phyloP scores from a whole-genome alignment of 768 basidiomycete genomes.

The Sarcodon sp. region DNA sequence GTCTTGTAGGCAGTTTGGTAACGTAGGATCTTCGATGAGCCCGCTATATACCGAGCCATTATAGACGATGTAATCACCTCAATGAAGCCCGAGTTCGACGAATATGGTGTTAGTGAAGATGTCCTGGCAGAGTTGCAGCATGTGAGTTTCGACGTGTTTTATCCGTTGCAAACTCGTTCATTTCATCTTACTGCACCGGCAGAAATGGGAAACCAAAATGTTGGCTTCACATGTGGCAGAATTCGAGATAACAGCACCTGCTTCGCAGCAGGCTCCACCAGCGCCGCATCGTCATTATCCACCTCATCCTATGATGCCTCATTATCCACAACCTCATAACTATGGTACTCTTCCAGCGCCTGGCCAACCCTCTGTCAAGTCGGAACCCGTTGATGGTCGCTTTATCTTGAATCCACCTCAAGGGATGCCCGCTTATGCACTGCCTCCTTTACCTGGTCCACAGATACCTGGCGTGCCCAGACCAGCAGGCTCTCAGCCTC shows the following conservation, averaged over 20 bases:
- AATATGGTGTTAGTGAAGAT: conserved; percentile 85
- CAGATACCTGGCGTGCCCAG: conserved; percentile 40
- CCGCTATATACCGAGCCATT: conserved; percentile 80
- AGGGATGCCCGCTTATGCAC: conserved; percentile 31
- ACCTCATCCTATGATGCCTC: conserved; percentile 4
- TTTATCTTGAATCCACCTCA: conserved; percentile 42
- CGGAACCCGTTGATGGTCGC: conserved; percentile 60
- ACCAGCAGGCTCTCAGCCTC: conserved; percentile 40
- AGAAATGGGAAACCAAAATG: conserved; percentile 98
- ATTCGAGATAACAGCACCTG: conserved; percentile 48
- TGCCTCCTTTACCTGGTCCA: conserved; percentile 57
- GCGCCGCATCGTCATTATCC: conserved; percentile 33
- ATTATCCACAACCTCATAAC: conserved; percentile 16
- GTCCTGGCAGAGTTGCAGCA: conserved; percentile 81
- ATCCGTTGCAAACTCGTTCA: conserved; percentile 4
- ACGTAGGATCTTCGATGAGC: conserved; percentile 43
- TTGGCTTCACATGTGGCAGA: conserved; percentile 92
- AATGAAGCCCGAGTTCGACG: conserved; percentile 92
- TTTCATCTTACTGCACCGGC: conserved; percentile 10
- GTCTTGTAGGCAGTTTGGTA: conserved; percentile 34
- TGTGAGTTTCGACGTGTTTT: conserved; percentile 37
- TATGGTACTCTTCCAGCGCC: conserved; percentile 12
- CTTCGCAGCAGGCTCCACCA: conserved; percentile 28
- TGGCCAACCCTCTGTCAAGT: conserved; percentile 44
- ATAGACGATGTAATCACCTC: conserved; percentile 91